Evolutionary conservation across 441 rosid species (phyloP).

Genomic region (Rhodomyrtus psidioides): DNA sequence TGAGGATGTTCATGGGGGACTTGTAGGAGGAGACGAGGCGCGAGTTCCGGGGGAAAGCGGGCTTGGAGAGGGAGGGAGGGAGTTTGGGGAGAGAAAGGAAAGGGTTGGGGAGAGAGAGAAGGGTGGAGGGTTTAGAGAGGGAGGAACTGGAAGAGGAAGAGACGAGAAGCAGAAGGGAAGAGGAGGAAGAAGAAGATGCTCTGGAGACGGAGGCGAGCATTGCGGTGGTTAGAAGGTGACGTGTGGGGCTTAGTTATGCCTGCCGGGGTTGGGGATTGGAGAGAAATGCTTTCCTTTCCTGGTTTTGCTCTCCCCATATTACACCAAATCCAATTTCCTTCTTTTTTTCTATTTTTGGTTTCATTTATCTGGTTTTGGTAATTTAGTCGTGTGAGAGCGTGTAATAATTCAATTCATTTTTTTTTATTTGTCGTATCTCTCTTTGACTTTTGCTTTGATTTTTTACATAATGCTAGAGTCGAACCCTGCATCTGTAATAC

Average conservation of each 20-base stretch:
- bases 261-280: neutral
- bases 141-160: neutral
- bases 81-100: neutral
- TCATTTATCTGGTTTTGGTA: neutral
- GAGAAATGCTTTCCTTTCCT: neutral
- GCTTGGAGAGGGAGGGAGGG: slow-evolving; percentile 1
- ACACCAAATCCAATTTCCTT: accelerated
- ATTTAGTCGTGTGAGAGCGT: neutral
- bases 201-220: neutral
- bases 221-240: neutral
- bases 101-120: slow-evolving; percentile 7
- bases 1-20: slow-evolving; percentile 75
- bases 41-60: slow-evolving; percentile 6
- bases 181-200: neutral
- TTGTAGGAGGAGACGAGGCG: slow-evolving; percentile 12
- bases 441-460: too few relatives aligned
- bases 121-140: slow-evolving; percentile 14
- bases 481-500: too few relatives aligned
- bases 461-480: too few relatives aligned
- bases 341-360: neutral
- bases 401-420: neutral
- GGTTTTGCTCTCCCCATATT: neutral
- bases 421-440: too few relatives aligned
- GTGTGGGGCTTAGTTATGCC: neutral
- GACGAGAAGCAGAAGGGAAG: slow-evolving; percentile 5